Base-by-base conservation (phyloP, 78 protist species). In the Dictyostelium intermedium region DNA sequence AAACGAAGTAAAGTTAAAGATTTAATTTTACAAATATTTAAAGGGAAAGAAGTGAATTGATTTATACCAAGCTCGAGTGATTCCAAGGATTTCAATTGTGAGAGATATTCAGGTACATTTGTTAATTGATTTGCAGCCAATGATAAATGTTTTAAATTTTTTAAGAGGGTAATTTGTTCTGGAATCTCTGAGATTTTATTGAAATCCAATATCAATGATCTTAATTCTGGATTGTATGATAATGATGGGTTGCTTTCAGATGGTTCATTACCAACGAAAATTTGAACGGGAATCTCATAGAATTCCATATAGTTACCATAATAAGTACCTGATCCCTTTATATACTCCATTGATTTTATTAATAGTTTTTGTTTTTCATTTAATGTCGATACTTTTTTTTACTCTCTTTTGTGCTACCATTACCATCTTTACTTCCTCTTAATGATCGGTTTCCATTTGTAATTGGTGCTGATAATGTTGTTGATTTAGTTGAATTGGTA, bases 61-160 rank as follows among this genome's bases (percentile, higher is more conserved):
- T 89, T 89, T 0, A 81, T 20, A n/a, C 94, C 94, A 10, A 89
- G 5, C 10, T 80, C 82, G 7, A 89, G 43, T 5, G 82, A 69
- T 32, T 63, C 70, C 2, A 89, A n/a, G 3, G 11, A 14, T 9
- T 63, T 43, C 25, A 89, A 27, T 47, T 80, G 34, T 3, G 60
- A 4, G 0, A 89, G 32, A 37, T 25, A 80, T 9, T 79, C 87
- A 0, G 94, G 94, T 35, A 89, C 18, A 1, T 80, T 81, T 23
- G 35, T 78, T 14, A 89, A 2, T 35, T 79, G 72, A 35, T 89
- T 89, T 39, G 94, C 72, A 1, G 87, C 45, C 60, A 89, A 41
- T 23, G 94, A 89, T 11, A 89, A 34, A 39, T 78, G 73, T 41
- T 76, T 80, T 5, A 89, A 70, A 45, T 78, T 80, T 2, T n/a